Evolutionary conservation across 768 basidiomycete species (phyloP), one percentile per base, ranked within the genome.

Genomic region (Tylopilus subfusipes): DNA sequence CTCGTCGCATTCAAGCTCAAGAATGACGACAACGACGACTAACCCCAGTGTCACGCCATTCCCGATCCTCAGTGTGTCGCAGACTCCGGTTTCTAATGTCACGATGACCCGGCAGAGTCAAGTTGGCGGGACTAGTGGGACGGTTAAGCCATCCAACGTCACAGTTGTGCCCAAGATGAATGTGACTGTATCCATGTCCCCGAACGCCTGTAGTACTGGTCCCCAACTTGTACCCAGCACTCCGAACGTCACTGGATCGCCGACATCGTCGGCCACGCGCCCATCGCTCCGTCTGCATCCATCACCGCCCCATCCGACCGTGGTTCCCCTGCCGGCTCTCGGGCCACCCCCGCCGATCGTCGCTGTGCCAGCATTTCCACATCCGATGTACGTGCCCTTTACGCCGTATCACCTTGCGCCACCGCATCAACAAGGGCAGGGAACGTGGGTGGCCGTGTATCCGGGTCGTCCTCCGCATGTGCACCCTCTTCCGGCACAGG

Each of bases 391-490:
- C 24, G 42, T 68, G n/a, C 58, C 65, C 1, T 68, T 60, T 52
- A 24, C 60, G 34, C 60, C 45, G 30, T 66, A 68, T 42, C 57
- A 47, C 27, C 16, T 63, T 18, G 38, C 58, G 6, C 58, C 64
- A 4, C 45, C 54, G 44, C 61, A 45, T 34, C 62, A 51, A 21
- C 56, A 44, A 24, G 57, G 47, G 12, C 64, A 58, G 22, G 64
- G 62, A 9, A 22, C 61, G n/a, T 67, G 64, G 65, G n/a, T 66
- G 34, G 52, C 64, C 3, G 43, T 67, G 4, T 67, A 67, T 46
- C 63, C 63, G 2, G 54, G 34, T 10, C 64, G 24, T 18, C 64
- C 59, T 34, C 49, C 59, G 18, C 58, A 49, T 14, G 45, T 54
- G 21, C 64, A 66, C 43, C 48, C 64, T 11, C 39, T 66, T 19